Base-by-base conservation (phyloP, 192 early-diverging fungal species). In the Coemansia umbellata region DNA sequence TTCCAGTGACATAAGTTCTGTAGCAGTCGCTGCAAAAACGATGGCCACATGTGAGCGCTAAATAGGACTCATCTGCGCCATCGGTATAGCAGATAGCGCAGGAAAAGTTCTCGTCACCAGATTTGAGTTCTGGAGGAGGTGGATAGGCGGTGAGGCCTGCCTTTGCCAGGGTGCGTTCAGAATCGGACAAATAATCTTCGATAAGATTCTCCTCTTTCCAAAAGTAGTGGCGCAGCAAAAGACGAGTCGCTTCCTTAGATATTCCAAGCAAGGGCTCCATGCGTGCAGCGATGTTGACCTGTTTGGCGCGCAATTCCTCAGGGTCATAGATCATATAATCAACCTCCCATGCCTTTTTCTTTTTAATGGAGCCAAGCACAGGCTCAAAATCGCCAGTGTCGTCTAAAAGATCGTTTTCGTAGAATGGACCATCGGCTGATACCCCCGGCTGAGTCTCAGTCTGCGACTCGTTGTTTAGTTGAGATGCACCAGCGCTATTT, bases 21-120 rank as follows among this genome's bases (percentile, higher is more conserved):
- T 94, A 97, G 68, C 97, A 99, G 32, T 83, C 80, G 31, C 59
- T 58, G 64, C 95, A 98, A 78, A 92, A 97, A 5, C 90, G 66
- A 66, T 99, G 94, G 3, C 82, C 80, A 69, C 97, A 99, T 18
- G 80, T 62, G 39, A 96, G 67, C n/a, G 85, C 86, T 24, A 94
- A 61, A 31, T 57, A 77, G 28, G 37, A n/a, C 43, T 63, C 55
- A 22, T 70, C 63, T n/a, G 37, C 27, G 18, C 68, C 66, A 22
- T 45, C 59, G 40, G 81, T 79, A 67, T 82, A 97, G 79, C 97
- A 99, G 57, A 99, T 92, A 23, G 87, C 88, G 76, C 97, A 99
- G 37, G 73, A 69, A 60, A 95, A 94, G 15, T 52, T 62, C 5
- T 43, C 35, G 32, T 69, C 61, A 15, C 67, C 63, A 14, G 55